A percentile compares a stretch with the other conserved stretches of the same genome.
Conservation (phyloP, 73 alveolate genomes). For the Paramecium biaurelia region DNA sequence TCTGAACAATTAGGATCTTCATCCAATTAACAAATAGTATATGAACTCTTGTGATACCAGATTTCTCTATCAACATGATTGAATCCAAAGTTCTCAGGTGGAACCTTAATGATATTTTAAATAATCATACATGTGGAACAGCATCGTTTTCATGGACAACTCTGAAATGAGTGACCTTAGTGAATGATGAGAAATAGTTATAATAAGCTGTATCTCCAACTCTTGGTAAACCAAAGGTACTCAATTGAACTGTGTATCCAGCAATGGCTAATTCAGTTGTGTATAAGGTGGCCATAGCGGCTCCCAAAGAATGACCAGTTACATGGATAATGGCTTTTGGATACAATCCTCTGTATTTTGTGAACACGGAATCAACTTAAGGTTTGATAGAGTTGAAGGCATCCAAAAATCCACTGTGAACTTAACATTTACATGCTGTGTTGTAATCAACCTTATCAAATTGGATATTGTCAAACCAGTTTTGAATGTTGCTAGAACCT, state of each 20-base stretch:
- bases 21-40: not conserved
- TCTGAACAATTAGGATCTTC: slow-evolving; percentile 12
- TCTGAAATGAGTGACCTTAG: slow-evolving; percentile 11
- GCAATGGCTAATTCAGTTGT: slow-evolving; percentile 3
- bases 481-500: not conserved
- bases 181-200: not conserved
- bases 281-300: slow-evolving; percentile 17
- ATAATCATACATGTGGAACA: not conserved
- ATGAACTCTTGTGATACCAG: slow-evolving; percentile 13
- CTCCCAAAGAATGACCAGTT: slow-evolving; percentile 37
- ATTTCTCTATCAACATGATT: slow-evolving; percentile 46
- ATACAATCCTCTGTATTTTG: not conserved
- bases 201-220: not conserved
- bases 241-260: not conserved
- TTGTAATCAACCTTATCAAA: not conserved
- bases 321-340: slow-evolving; percentile 10
- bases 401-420: not conserved
- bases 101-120: not conserved
- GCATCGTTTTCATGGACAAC: not conserved
- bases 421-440: not conserved
- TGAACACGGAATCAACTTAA: not conserved
- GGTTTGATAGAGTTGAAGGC: not conserved
- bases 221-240: slow-evolving; percentile 17
- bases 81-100: slow-evolving; percentile 1
- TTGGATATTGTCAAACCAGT: not conserved